Conservation (phyloP, 1,284 basidiomycete genomes). For the Austroboletus niveus region DNA sequence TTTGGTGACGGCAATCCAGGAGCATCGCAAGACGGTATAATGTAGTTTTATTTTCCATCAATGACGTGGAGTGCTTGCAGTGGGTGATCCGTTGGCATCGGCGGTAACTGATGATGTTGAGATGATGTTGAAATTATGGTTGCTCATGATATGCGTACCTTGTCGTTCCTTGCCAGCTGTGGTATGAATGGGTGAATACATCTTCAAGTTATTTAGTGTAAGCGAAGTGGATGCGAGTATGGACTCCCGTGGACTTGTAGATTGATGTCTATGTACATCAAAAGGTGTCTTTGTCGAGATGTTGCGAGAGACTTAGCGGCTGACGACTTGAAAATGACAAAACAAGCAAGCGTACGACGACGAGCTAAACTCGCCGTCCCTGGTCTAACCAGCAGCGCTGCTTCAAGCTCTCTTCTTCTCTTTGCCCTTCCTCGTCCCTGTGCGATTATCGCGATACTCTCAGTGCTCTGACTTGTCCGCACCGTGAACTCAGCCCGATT, state of each 20-base stretch:
- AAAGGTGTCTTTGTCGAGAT: constrained; percentile 8
- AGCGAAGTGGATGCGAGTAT: neutral
- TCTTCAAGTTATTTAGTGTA: too few relatives aligned
- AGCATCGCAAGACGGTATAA: constrained; percentile 32
- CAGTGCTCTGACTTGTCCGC: neutral
- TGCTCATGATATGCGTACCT: neutral
- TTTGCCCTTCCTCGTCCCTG: constrained; percentile 5
- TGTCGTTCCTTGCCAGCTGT: neutral
- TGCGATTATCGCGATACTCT: constrained; percentile 6
- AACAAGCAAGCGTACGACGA: constrained; percentile 24
- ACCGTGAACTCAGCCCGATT: constrained; percentile 6
- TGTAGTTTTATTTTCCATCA: neutral
- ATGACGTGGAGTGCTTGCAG: neutral
- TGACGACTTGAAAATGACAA: constrained; percentile 33
- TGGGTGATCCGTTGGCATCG: neutral
- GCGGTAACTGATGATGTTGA: neutral
- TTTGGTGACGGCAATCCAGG: constrained; percentile 16
- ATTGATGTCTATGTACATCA: neutral
- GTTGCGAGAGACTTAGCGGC: constrained; percentile 9
- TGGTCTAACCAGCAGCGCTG: neutral
- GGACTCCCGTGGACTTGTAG: neutral
- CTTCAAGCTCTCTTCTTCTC: constrained; percentile 2
- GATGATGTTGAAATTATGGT: constrained; percentile 8
- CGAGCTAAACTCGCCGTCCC: constrained; percentile 6
- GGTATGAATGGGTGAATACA: too few relatives aligned